A percentile compares a stretch with the other conserved stretches of the same genome.
phyloP scores from a whole-genome alignment of 345 rosid species.

The Schrenkiella parvula region DNA sequence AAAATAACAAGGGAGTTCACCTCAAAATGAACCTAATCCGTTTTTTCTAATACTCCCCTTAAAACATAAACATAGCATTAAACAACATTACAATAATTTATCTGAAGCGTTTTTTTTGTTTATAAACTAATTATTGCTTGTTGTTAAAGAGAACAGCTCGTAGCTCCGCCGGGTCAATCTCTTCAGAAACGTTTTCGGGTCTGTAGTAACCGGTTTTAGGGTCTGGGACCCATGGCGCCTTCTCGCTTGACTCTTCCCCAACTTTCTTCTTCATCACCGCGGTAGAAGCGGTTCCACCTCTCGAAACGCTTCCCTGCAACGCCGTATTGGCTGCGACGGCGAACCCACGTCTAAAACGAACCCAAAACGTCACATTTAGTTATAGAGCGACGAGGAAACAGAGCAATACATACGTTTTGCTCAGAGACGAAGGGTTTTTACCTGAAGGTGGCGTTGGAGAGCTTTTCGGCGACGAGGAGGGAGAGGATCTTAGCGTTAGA shows the following conservation, averaged over 20 bases:
- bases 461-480: neutral
- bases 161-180: constrained; percentile 63
- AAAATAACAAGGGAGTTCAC: neutral
- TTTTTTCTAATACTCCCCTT: neutral
- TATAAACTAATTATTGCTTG: constrained; percentile 27
- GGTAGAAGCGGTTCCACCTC: constrained; percentile 22
- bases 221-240: constrained; percentile 76
- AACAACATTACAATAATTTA: neutral
- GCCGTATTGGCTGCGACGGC: constrained; percentile 29
- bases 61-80: neutral
- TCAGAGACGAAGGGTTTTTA: neutral
- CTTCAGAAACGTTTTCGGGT: constrained; percentile 56
- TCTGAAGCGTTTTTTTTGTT: neutral
- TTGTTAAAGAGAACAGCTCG: constrained; percentile 62
- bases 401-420: neutral
- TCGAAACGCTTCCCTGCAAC: constrained; percentile 28
- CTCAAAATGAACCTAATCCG: constrained; percentile 2
- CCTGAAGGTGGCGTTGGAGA: constrained; percentile 36
- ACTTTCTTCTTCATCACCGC: constrained; percentile 39
- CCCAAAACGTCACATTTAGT: neutral
- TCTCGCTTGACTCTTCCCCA: constrained; percentile 43
- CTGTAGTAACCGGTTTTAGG: constrained; percentile 81
- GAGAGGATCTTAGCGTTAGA: constrained; percentile 25
- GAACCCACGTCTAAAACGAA: constrained; percentile 27
- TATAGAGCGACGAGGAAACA: neutral